Conservation (phyloP, 1,139 yeast genomes). For the Suhomyces coccinellae region DNA sequence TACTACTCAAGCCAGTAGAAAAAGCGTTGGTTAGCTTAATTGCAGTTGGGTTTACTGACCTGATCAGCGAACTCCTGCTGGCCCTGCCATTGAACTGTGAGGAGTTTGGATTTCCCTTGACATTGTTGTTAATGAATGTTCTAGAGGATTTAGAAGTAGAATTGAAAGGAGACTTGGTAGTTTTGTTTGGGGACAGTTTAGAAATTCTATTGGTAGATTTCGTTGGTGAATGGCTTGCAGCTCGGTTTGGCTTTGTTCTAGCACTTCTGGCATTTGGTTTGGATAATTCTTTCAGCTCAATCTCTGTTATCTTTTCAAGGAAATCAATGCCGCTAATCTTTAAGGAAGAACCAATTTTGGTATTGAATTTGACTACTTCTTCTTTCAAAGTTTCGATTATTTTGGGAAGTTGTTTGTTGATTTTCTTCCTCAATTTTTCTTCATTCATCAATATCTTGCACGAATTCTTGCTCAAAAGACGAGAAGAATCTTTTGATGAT, state of each 20-base stretch:
- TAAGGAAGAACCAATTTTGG: slow-evolving; percentile 19
- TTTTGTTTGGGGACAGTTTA: slow-evolving; percentile 4
- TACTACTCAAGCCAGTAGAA: slow-evolving; percentile 12
- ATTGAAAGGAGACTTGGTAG: slow-evolving; percentile 3
- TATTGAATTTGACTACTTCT: slow-evolving; percentile 51
- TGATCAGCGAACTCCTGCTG: slow-evolving; percentile 1
- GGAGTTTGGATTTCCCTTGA: not conserved
- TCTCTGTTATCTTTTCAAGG: slow-evolving; percentile 38
- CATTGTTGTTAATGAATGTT: not conserved
- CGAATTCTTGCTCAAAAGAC: slow-evolving; percentile 73
- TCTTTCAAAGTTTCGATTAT: slow-evolving; percentile 53
- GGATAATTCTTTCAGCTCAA: slow-evolving; percentile 42
- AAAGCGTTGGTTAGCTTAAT: slow-evolving; percentile 23
- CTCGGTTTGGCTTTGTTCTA: slow-evolving; percentile 2
- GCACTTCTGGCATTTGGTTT: slow-evolving; percentile 1
- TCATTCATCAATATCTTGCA: slow-evolving; percentile 79
- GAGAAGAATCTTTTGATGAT: slow-evolving; percentile 76
- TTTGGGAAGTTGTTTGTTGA: slow-evolving; percentile 67
- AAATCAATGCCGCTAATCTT: slow-evolving; percentile 49
- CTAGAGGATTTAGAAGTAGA: not conserved
- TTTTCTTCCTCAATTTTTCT: slow-evolving; percentile 69
- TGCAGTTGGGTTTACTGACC: slow-evolving; percentile 17
- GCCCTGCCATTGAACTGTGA: not conserved
- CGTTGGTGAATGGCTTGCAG: slow-evolving; percentile 2
- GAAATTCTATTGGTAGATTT: slow-evolving; percentile 1